Evolutionary conservation across 768 basidiomycete genomes (phyloP), one percentile per base, ranked within the genome.

Genomic region (Xerocomellus chrysenteron): DNA sequence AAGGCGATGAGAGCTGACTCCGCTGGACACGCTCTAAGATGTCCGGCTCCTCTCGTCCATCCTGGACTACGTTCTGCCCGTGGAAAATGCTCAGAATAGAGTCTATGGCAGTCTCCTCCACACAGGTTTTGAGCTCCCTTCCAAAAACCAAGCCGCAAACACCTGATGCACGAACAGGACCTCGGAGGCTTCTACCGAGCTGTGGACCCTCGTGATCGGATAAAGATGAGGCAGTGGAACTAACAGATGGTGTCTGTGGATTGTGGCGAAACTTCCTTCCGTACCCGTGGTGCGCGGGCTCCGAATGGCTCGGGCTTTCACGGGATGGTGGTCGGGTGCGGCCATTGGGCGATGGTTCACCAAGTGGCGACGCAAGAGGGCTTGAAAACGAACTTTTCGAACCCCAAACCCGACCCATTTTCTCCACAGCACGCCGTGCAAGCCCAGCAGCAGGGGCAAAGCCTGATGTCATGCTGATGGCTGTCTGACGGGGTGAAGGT

Each of bases 391-490:
- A 66, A 32, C 59, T 37, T 60, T 71, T 76, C 30, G 76, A 77
- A 50, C 80, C 83, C 80, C 80, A 85, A 21, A 81, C 85, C 40
- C 83, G 80, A 39, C 85, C 85, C 76, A 91, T 82, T 70, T 83
- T 87, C 73, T 90, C 89, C 4, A 88, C 88, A 4, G 90, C 88
- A 54, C 86, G 81, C 65, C 85, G 86, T 11, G 88, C 90, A 10
- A 89, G 77, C 10, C 88, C 88, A 17, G 87, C 87, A 21, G 85
- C 86, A 28, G 88, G 87, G 3, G 84, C 84, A 47, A 89, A 78
- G 41, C 84, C 80, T 39, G 78, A 79, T 3, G 86, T 82, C 75
- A 91, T 84, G 63, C 88, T 90, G 59, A 90, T 79, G 17, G 89
- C 81, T n/a, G 86, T 84, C 64, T 84, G 86, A 21, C 86, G 74